Conservation (phyloP, 2,329 filamentous ascomycete species). For the Aspergillus aculeatus region DNA sequence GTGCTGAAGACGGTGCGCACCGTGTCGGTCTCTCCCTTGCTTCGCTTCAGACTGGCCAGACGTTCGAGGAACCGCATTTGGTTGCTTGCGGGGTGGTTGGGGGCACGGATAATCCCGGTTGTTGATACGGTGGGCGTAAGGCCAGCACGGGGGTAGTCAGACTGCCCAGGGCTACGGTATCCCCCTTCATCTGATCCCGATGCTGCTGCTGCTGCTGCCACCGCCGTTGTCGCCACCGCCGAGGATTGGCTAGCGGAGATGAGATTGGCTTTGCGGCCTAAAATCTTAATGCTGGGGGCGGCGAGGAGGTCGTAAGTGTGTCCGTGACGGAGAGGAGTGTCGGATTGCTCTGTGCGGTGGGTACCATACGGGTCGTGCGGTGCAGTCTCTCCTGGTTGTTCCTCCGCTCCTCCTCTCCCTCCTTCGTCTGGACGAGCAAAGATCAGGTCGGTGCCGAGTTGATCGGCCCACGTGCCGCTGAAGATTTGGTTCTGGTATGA, state of each 20-base stretch:
- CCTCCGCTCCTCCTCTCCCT: not conserved
- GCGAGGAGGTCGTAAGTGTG: conserved; percentile 67
- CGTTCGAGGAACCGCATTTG: conserved; percentile 62
- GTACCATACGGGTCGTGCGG: conserved; percentile 26
- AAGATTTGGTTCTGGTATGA: conserved; percentile 78
- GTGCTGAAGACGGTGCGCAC: conserved; percentile 60
- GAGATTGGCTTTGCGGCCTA: conserved; percentile 64
- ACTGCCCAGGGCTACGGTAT: not conserved
- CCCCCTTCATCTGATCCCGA: conserved; percentile 13
- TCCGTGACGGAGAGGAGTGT: conserved; percentile 43
- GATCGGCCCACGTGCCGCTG: conserved; percentile 75
- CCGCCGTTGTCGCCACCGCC: conserved; percentile 2
- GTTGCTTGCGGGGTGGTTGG: conserved; percentile 18
- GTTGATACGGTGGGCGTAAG: not conserved
- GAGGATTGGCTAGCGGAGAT: conserved; percentile 43
- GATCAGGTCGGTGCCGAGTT: conserved; percentile 80
- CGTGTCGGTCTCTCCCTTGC: conserved; percentile 63
- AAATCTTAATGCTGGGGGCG: conserved; percentile 67
- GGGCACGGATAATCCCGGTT: not conserved
- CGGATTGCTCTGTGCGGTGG: conserved; percentile 42
- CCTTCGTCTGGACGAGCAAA: conserved; percentile 51
- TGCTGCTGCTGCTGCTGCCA: not conserved
- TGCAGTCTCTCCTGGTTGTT: conserved; percentile 6
- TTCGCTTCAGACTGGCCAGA: conserved; percentile 63
- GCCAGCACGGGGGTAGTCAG: not conserved